These are phyloP conservation scores for Pestalotiopsis sp. DNA, from an alignment of 2,329 filamentous ascomycete species.

Conservation along the genomic window DNA sequence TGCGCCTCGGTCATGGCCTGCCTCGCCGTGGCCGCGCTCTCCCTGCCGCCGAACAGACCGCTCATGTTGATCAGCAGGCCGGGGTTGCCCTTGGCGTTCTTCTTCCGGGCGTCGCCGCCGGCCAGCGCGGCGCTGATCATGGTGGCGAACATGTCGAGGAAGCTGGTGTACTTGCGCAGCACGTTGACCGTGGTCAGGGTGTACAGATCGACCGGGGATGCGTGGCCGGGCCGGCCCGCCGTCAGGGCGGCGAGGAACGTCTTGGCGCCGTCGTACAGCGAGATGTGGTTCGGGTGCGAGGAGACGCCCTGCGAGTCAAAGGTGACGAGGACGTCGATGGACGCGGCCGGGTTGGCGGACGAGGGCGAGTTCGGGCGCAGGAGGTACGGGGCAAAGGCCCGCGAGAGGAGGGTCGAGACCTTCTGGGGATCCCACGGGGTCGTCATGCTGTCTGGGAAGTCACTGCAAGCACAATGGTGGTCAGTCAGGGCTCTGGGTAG, in stretches of 20 bases:
- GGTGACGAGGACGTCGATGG: constrained; percentile 83
- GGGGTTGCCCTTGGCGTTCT: constrained; percentile 50
- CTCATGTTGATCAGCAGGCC: constrained; percentile 72
- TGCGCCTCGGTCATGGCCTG: constrained; percentile 89
- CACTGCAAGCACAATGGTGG: constrained; percentile 31
- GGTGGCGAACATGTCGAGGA: constrained; percentile 77
- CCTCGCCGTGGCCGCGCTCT: constrained; percentile 64
- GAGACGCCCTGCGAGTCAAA: constrained; percentile 87
- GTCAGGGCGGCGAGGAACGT: constrained; percentile 71
- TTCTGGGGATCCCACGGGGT: constrained; percentile 72
- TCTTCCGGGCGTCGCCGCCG: constrained; percentile 25
- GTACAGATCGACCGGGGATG: constrained; percentile 81
- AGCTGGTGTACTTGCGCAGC: constrained; percentile 77
- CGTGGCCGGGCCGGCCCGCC: constrained; percentile 64
- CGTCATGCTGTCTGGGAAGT: constrained; percentile 91
- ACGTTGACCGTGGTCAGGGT: constrained; percentile 76
- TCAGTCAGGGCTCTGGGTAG: background rate
- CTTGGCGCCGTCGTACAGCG: constrained; percentile 80
- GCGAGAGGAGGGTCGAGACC: constrained; percentile 71
- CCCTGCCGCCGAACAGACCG: constrained; percentile 61
- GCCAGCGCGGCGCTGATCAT: constrained; percentile 58
- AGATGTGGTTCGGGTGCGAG: constrained; percentile 90
- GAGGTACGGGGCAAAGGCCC: constrained; percentile 73
- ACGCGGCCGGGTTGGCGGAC: constrained; percentile 43
- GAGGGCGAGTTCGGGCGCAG: constrained; percentile 22